These are phyloP conservation scores for Monilinia fructicola DNA, from an alignment of 2,329 filamentous ascomycete genomes.

Conservation along the genomic window DNA sequence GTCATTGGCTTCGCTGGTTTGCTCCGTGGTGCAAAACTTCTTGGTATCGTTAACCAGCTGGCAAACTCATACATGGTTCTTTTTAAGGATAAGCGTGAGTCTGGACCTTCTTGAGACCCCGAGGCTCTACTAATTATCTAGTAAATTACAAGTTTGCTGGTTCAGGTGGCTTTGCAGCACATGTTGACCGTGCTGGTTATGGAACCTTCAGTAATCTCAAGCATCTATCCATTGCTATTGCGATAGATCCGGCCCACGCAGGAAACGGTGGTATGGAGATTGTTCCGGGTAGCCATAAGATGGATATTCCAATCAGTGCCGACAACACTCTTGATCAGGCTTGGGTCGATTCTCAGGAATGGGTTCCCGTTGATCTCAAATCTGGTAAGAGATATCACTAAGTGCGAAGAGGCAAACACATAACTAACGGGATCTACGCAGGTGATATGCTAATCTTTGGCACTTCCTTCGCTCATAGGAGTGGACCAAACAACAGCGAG, in stretches of 20 bases:
- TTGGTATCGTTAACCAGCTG: conserved; percentile 28
- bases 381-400: conserved; percentile 33
- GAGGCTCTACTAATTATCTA: conserved; percentile 12
- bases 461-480: conserved; percentile 41
- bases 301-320: conserved; percentile 39
- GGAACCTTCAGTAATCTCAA: conserved; percentile 42
- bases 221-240: conserved; percentile 42
- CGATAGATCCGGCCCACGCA: conserved; percentile 40
- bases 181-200: conserved; percentile 43
- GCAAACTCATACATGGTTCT: conserved; percentile 37
- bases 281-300: conserved; percentile 41
- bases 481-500: conserved; percentile 38
- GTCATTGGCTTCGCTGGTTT: background rate
- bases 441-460: conserved; percentile 42
- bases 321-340: conserved; percentile 39
- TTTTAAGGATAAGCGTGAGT: conserved; percentile 35
- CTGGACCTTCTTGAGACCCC: conserved; percentile 20
- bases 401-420: background rate
- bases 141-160: conserved; percentile 43
- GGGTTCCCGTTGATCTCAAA: conserved; percentile 39
- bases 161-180: conserved; percentile 42
- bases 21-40: background rate
- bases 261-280: conserved; percentile 42
- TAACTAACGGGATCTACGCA: conserved; percentile 21
- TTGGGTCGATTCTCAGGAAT: conserved; percentile 40